phyloP scores from a whole-genome alignment of 2,329 filamentous ascomycete genomes.

The Pseudogymnoascus sp. region DNA sequence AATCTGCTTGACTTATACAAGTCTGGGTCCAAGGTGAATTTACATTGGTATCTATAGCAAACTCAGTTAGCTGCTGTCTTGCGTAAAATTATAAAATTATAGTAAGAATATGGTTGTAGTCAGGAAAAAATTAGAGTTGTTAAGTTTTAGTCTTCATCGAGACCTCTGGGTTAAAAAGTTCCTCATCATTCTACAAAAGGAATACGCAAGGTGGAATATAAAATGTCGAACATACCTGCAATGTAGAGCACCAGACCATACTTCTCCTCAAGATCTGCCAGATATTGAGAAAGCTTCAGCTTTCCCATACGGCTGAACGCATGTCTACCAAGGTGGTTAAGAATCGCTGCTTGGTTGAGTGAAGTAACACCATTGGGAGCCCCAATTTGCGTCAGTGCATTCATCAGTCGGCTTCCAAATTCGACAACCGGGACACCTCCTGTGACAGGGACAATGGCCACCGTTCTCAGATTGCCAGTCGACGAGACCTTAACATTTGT shows the following conservation, averaged over 20 bases:
- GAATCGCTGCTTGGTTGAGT: slow-evolving; percentile 84
- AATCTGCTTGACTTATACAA: slow-evolving; percentile 94
- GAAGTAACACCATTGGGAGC: slow-evolving; percentile 84
- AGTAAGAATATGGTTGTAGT: slow-evolving; percentile 23
- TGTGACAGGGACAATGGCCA: slow-evolving; percentile 85
- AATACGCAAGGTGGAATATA: slow-evolving; percentile 22
- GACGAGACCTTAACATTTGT: slow-evolving; percentile 67
- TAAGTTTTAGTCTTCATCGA: slow-evolving; percentile 24
- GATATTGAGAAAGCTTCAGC: slow-evolving; percentile 87
- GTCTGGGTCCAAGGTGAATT: slow-evolving; percentile 98
- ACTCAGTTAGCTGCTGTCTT: slow-evolving; percentile 18
- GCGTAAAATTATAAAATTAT: not conserved
- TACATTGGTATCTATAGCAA: slow-evolving; percentile 71
- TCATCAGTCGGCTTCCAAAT: slow-evolving; percentile 83
- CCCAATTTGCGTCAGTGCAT: slow-evolving; percentile 81
- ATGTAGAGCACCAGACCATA: slow-evolving; percentile 94
- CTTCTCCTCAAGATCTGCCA: slow-evolving; percentile 94
- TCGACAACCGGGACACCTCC: slow-evolving; percentile 89
- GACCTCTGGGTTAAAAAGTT: slow-evolving; percentile 21
- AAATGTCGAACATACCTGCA: slow-evolving; percentile 50
- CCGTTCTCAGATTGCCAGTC: slow-evolving; percentile 84
- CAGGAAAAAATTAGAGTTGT: slow-evolving; percentile 63
- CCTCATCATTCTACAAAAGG: slow-evolving; percentile 38
- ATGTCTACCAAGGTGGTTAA: slow-evolving; percentile 91
- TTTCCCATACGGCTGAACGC: slow-evolving; percentile 98